Evolutionary conservation across 345 rosid genomes (phyloP).

Genomic region (Camelina laxa): DNA sequence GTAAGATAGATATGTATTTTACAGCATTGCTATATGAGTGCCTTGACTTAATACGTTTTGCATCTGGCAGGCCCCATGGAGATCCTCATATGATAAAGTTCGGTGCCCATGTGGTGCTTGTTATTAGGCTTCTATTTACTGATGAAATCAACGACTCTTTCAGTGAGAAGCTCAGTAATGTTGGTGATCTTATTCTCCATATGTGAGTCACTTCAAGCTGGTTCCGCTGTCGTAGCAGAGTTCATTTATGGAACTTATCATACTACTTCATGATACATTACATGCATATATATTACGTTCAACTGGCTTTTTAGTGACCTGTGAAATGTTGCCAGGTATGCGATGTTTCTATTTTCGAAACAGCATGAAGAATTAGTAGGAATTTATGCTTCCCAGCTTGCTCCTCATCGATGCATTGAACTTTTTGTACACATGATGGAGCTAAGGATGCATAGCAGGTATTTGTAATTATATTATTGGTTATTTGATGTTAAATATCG

Average conservation of each 20-base stretch:
- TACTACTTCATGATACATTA: constrained; percentile 8
- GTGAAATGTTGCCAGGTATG: constrained; percentile 70
- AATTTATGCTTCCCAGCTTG: constrained; percentile 97
- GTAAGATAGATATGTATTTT: neutral
- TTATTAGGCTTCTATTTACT: constrained; percentile 73
- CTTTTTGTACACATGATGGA: constrained; percentile 99
- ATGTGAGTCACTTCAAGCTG: constrained; percentile 60
- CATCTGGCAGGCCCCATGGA: constrained; percentile 83
- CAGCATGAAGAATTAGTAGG: constrained; percentile 97
- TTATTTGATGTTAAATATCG: constrained; percentile 3
- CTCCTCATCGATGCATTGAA: constrained; percentile 87
- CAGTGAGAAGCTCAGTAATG: constrained; percentile 77
- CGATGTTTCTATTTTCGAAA: constrained; percentile 92
- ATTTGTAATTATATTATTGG: constrained; percentile 5
- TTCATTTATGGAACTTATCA: constrained; percentile 26
- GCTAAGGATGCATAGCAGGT: constrained; percentile 90
- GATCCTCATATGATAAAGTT: constrained; percentile 96
- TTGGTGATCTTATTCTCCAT: constrained; percentile 92
- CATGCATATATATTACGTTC: constrained; percentile 27
- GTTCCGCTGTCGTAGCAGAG: constrained; percentile 5
- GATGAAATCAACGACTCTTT: constrained; percentile 69
- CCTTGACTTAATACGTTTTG: constrained; percentile 34
- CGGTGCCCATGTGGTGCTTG: constrained; percentile 95
- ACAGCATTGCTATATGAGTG: constrained; percentile 19
- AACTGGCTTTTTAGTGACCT: constrained; percentile 35